Conservation (phyloP, 768 basidiomycete species). For the Trametes gibbosa region DNA sequence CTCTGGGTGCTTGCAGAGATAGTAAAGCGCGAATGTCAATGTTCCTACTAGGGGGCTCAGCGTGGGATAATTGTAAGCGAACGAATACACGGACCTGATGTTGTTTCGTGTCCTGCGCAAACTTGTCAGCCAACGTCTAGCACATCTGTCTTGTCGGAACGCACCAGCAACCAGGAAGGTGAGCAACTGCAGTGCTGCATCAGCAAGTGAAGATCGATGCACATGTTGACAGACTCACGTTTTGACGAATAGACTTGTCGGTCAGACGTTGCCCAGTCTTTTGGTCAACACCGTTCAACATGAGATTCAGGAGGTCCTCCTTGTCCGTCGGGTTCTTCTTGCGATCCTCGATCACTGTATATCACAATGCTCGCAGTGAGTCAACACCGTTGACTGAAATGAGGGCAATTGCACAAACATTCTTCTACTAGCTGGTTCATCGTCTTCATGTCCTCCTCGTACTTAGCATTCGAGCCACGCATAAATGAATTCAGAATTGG, state of each 20-base stretch:
- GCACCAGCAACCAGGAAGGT: conserved; percentile 51
- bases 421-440: conserved; percentile 42
- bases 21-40: conserved; percentile 43
- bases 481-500: conserved; percentile 36
- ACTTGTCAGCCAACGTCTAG: background rate
- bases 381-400: background rate
- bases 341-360: conserved; percentile 40
- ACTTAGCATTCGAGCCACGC: conserved; percentile 36
- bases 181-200: conserved; percentile 32
- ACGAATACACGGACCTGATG: conserved; percentile 26
- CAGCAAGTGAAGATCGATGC: background rate
- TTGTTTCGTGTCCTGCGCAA: conserved; percentile 37
- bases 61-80: background rate
- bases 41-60: conserved; percentile 21
- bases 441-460: conserved; percentile 38
- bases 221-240: conserved; percentile 29
- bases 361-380: background rate
- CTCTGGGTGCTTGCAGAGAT: conserved; percentile 43
- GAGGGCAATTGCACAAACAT: conserved; percentile 30
- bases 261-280: conserved; percentile 42
- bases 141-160: background rate
- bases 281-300: conserved; percentile 44
- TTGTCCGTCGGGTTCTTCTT: conserved; percentile 37
- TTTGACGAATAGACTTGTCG: conserved; percentile 36
- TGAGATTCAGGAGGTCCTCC: conserved; percentile 44